Evolutionary conservation across 257 asterid genomes (phyloP), one percentile per base, ranked within the genome.

Genomic region (Echium plantagineum): DNA sequence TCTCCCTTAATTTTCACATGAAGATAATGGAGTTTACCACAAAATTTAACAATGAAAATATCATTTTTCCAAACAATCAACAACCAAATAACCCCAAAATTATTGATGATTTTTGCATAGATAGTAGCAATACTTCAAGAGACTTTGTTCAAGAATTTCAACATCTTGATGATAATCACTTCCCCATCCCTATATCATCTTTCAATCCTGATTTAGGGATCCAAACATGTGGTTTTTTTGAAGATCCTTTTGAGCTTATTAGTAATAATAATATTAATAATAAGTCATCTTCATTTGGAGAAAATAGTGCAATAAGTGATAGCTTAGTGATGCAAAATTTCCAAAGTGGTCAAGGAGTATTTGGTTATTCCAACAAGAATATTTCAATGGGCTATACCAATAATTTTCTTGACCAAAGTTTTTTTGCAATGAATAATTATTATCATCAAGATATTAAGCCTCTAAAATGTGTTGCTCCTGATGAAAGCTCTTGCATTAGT

Each of bases 401-500:
- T 26, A 74, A 21, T 63, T 70, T 4, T 58, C 38, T 35, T 26
- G 49, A 64, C 22, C 58, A 19, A 1, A 59, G 15, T 57, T 30
- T 52, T 19, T 10, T 32, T 1, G 9, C 58, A 3, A 28, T 59
- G 16, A 54, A 9, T 20, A 22, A 5, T 18, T n/a, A 21, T n/a
- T n/a, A n/a, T n/a, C n/a, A n/a, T 60, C 58, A 21, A 17, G 66
- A 54, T 42, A 21, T 66, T 22, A 71, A 63, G 72, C 77, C 81
- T 5, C 17, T 77, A 5, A 74, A 58, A 64, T 66, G 66, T 60
- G 61, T 56, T 42, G 74, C 65, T 20, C 77, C 81, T 13, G 89
- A 83, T 70, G 90, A 85, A 70, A 64, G 81, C 58, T 85, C 93
- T 52, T 82, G 83, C 63, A 69, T 81, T 58, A 76, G 86, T 42